Percentiles rank a stretch among this genome's conserved stretches.
These are phyloP conservation scores for Chaetoceros muelleri DNA, from an alignment of 108 stramenopile genomes.

Conservation along the genomic window DNA sequence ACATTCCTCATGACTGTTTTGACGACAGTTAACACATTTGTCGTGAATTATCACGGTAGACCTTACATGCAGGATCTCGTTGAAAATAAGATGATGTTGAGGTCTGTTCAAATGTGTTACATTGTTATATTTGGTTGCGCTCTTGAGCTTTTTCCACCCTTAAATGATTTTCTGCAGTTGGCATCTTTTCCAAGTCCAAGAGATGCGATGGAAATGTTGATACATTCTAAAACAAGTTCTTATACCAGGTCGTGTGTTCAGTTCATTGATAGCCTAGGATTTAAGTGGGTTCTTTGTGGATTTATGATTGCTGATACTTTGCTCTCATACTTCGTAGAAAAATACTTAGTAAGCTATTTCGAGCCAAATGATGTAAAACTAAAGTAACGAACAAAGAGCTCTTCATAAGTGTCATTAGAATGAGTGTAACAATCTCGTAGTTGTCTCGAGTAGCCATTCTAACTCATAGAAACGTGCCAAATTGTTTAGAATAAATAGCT, in stretches of 20 bases:
- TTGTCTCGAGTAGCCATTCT: conserved; percentile 51
- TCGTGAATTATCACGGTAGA: conserved; percentile 91
- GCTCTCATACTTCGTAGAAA: conserved; percentile 33
- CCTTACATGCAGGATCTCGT: conserved; percentile 85
- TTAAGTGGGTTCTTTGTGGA: conserved; percentile 31
- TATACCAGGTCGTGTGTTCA: conserved; percentile 3
- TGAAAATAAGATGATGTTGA: conserved; percentile 68
- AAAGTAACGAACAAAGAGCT: too few relatives aligned
- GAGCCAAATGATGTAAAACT: not conserved
- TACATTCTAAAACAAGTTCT: conserved; percentile 1
- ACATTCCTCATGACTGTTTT: conserved; percentile 79
- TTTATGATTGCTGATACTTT: conserved; percentile 58
- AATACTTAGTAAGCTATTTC: not conserved
- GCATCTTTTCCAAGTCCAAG: conserved; percentile 37
- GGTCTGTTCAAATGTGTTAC: conserved; percentile 57
- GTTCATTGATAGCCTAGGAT: conserved; percentile 29
- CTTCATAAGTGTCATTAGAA: too few relatives aligned
- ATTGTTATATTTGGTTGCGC: conserved; percentile 43
- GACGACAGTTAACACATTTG: conserved; percentile 89
- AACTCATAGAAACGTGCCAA: conserved; percentile 58
- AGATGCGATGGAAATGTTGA: conserved; percentile 3
- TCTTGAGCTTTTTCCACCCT: conserved; percentile 61
- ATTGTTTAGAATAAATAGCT: conserved; percentile 42
- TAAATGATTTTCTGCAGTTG: conserved; percentile 76
- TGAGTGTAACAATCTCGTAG: conserved; percentile 21